Percentiles rank a stretch among this genome's conserved stretches.
Evolutionary conservation across 192 early-diverging fungal genomes (phyloP).

Genomic region (Entomortierella parvispora): DNA sequence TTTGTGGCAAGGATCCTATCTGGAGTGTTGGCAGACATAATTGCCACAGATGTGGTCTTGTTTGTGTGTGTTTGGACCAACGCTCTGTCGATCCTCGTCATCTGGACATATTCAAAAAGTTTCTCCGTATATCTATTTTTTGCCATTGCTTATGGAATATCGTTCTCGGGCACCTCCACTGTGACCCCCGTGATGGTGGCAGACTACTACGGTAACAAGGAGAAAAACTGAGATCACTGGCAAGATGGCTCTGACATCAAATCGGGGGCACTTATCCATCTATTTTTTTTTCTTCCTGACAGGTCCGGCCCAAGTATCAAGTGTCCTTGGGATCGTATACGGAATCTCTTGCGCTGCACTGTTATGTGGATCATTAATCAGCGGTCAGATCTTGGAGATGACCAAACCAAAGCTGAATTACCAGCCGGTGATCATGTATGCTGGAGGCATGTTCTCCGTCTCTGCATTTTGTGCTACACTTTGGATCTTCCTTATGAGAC

Average conservation of each 20-base stretch:
- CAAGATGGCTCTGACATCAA: too few species aligned
- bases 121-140: slow-evolving; percentile 51
- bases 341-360: slow-evolving; percentile 44
- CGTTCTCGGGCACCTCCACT: slow-evolving; percentile 56
- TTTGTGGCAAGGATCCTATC: slow-evolving; percentile 26
- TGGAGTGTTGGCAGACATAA: slow-evolving; percentile 40
- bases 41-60: slow-evolving; percentile 44
- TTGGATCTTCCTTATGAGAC: slow-evolving; percentile 15
- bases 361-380: slow-evolving; percentile 46
- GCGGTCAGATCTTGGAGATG: slow-evolving; percentile 38
- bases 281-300: neutral
- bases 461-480: slow-evolving; percentile 14
- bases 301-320: slow-evolving; percentile 36
- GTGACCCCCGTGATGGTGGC: slow-evolving; percentile 49
- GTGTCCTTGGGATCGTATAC: slow-evolving; percentile 50
- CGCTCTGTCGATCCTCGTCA: slow-evolving; percentile 30
- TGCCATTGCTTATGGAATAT: slow-evolving; percentile 52
- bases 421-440: slow-evolving; percentile 24
- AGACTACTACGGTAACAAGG: slow-evolving; percentile 42
- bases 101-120: slow-evolving; percentile 59
- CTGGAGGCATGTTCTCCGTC: slow-evolving; percentile 19
- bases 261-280: too few species aligned
- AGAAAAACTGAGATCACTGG: too few species aligned
- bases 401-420: slow-evolving; percentile 7
- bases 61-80: slow-evolving; percentile 24